A percentile compares a stretch with the other conserved stretches of the same genome.
Evolutionary conservation across 129 eudicot genomes (phyloP).

Genomic region (Helichrysum umbraculigerum): DNA sequence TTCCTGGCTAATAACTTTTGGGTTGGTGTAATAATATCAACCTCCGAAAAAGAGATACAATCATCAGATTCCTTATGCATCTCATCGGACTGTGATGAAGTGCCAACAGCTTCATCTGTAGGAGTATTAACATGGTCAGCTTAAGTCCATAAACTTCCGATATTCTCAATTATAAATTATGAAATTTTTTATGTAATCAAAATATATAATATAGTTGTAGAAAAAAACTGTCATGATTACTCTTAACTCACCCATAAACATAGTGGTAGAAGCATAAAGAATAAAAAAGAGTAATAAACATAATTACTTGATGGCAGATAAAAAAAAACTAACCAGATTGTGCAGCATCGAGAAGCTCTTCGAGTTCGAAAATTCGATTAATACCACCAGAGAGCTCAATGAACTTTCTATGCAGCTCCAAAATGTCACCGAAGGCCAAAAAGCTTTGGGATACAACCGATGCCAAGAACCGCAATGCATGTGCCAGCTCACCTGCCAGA

Average conservation of each 20-base stretch:
- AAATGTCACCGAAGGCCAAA: constrained; percentile 96
- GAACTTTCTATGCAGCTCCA: constrained; percentile 89
- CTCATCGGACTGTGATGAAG: constrained; percentile 35
- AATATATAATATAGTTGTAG: neutral
- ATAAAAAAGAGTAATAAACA: neutral
- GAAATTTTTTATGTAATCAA: neutral
- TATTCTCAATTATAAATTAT: neutral
- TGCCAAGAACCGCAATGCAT: constrained; percentile 94
- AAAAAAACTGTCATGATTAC: neutral
- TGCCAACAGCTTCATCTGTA: constrained; percentile 48
- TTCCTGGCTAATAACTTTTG: constrained; percentile 82
- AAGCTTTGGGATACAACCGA: constrained; percentile 99
- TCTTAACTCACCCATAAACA: neutral
- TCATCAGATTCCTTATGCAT: constrained; percentile 39
- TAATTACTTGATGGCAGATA: constrained; percentile 5
- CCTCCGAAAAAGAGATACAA: constrained; percentile 70
- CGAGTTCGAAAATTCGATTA: constrained; percentile 92
- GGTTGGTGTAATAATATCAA: constrained; percentile 83
- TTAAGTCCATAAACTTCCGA: neutral
- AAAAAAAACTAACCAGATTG: constrained; percentile 61
- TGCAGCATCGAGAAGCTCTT: constrained; percentile 87
- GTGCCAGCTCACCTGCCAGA: constrained; percentile 87
- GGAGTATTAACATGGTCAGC: constrained; percentile 4
- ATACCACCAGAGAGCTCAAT: constrained; percentile 93
- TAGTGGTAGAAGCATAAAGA: neutral